These are phyloP conservation scores for Parasitella parasitica DNA, from an alignment of 371 early-diverging fungal genomes.

Conservation along the genomic window DNA sequence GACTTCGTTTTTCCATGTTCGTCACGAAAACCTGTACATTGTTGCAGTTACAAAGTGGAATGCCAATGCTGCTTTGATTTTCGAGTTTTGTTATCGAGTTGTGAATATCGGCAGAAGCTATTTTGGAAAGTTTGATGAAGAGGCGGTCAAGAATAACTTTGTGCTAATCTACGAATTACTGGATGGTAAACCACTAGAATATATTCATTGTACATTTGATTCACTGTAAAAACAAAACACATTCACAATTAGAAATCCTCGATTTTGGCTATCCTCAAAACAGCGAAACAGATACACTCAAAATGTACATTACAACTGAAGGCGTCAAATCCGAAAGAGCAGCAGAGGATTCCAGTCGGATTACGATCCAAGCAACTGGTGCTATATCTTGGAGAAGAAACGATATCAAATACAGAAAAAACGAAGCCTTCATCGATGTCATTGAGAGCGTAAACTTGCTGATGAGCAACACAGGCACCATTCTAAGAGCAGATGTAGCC, in stretches of 20 bases:
- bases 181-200: constrained; percentile 88
- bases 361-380: constrained; percentile 91
- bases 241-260: constrained; percentile 68
- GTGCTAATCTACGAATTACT: constrained; percentile 88
- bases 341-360: constrained; percentile 71
- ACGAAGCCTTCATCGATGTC: constrained; percentile 90
- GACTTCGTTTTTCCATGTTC: constrained; percentile 86
- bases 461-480: constrained; percentile 79
- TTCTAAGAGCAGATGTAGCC: constrained; percentile 77
- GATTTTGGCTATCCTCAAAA: constrained; percentile 94
- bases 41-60: constrained; percentile 86
- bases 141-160: constrained; percentile 89
- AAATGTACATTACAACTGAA: constrained; percentile 88
- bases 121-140: constrained; percentile 89
- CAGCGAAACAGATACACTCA: constrained; percentile 85
- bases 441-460: constrained; percentile 86
- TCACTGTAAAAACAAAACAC: neutral
- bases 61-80: constrained; percentile 81
- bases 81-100: constrained; percentile 83
- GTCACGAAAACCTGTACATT: constrained; percentile 87
- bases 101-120: constrained; percentile 76
- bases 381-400: constrained; percentile 87
- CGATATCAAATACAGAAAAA: constrained; percentile 88
- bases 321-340: constrained; percentile 80
- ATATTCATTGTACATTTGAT: too few species aligned